Percentiles rank a stretch among this genome's conserved stretches.
These are phyloP conservation scores for Lentinula boryana DNA, from an alignment of 768 basidiomycete species.

Conservation along the genomic window DNA sequence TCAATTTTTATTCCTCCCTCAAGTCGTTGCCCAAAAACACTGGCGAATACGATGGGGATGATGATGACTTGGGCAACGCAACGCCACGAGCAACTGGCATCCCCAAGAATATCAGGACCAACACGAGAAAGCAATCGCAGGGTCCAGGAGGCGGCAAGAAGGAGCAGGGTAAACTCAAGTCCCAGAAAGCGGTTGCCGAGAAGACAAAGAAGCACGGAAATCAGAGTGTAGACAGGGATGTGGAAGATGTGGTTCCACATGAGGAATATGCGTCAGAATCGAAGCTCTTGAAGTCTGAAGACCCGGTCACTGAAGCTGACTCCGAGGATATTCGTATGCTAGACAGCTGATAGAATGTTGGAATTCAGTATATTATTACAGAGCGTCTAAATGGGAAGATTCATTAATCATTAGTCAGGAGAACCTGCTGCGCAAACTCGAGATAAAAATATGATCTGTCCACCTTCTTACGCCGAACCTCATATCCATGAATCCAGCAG, in stretches of 20 bases:
- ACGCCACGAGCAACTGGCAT: not conserved
- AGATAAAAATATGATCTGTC: not conserved
- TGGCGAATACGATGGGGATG: not conserved
- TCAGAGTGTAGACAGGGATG: conserved; percentile 5
- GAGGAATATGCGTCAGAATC: conserved; percentile 15
- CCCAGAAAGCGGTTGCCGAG: conserved; percentile 40
- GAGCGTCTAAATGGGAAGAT: not conserved
- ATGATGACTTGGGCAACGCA: not conserved
- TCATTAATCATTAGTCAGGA: not conserved
- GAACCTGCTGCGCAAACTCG: not conserved
- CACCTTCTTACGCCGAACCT: not conserved
- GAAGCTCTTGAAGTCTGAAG: not conserved
- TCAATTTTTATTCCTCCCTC: not conserved
- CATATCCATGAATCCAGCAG: not conserved
- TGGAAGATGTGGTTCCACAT: not conserved
- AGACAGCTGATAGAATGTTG: not conserved
- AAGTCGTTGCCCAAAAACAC: conserved; percentile 3
- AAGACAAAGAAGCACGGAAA: conserved; percentile 17
- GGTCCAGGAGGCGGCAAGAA: conserved; percentile 27
- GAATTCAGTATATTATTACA: not conserved
- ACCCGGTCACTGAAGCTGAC: not conserved
- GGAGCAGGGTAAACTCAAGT: conserved; percentile 43
- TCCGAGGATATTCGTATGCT: not conserved
- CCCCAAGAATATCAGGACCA: conserved; percentile 10
- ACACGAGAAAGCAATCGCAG: conserved; percentile 17